Base-by-base conservation (phyloP, 352 stramenopile species). In the Phytopythium mirpurense region DNA sequence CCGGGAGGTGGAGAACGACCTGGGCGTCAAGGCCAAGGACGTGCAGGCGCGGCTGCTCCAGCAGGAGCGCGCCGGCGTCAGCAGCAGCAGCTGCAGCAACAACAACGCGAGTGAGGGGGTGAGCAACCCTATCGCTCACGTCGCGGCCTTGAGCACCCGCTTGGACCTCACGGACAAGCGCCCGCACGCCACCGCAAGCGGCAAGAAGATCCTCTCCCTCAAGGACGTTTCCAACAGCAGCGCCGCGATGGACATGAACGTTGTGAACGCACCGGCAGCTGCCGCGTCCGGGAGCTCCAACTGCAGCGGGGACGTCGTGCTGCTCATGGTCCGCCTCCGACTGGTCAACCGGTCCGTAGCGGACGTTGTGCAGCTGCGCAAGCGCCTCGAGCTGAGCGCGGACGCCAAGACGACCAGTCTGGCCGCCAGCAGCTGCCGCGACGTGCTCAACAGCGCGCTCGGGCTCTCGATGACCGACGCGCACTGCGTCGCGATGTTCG, bases 351-450 rank as follows among this genome's bases (percentile, higher is more conserved):
- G 63, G 29, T 72, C 59, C 3, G 38, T 88, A 18, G 48, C 62
- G 3, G 72, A 81, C 43, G 53, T 86, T 16, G 68, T 86, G 0
- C 62, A 77, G 32, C 58, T 88, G 10, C 77, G 74, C 21, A 67
- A 74, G 43, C 70, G 64, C 18, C 45, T 74, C 2, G 47, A 69
- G 29, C 70, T 86, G 49, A 78, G 70, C 54, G 70, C 76, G 19
- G 77, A 88, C 37, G 62, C 74, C 51, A 79, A 83, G 60, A 78
- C 74, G 2, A 64, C 68, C 38, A 64, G 62, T 31, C 65, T 88
- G 56, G 74, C 74, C 9, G 70, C 66, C 16, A 50, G 44, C 2
- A 68, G 72, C 36, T 83, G 68, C 27, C 70, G 68, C 24, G 63
- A 83, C 5, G 69, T 57, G 2, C 50, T 88, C 1, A 70, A 60